Evolutionary conservation across 768 basidiomycete species (phyloP), one percentile per base, ranked within the genome.

Genomic region (Xerocomellus dryophilus): DNA sequence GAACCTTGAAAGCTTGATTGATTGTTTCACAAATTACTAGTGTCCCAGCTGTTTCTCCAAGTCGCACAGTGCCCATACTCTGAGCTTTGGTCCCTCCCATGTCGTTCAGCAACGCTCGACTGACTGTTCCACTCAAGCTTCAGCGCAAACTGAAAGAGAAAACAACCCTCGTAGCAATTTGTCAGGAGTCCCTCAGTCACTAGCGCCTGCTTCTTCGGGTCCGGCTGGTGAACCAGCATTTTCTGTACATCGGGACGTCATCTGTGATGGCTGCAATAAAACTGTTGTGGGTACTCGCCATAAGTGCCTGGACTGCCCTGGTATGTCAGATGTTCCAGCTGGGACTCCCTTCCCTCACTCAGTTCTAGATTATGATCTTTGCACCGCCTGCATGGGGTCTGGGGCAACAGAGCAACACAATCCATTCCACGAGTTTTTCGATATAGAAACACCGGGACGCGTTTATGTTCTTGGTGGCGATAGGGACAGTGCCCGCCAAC

Each of bases 271-370:
- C 15, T 94, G 91, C 68, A 59, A 76, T 6, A 59, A 69, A 20
- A 77, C 69, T 4, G 76, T 93, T 36, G 72, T 78, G 51, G 91
- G 90, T 11, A 66, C 83, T 50, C 77, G 92, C 41, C 84, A 90
- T 68, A 93, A 93, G 69, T 93, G 91, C 62, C 69, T 90, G 20
- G 86, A 90, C 59, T 93, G 90, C 66, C 74, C 78, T 44, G 77
- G 87, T 88, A 65, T 48, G 78, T 70, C 43, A 5, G 40, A 29
- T 38, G 20, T 18, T 57, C 7, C 35, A 12, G 5, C 15, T 21
- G 1, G 15, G 2, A 25, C 17, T 18, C 53, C 21, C 42, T 43
- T 15, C 29, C 17, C 58, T 54, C n/a, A 53, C 48, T 29, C 5
- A 43, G 43, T 23, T 52, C 0, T 46, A 86, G 88, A 90, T 65